A percentile compares a stretch with the other conserved stretches of the same genome.
phyloP scores from a whole-genome alignment of 129 eudicot species.

The Artemisia tridentata region DNA sequence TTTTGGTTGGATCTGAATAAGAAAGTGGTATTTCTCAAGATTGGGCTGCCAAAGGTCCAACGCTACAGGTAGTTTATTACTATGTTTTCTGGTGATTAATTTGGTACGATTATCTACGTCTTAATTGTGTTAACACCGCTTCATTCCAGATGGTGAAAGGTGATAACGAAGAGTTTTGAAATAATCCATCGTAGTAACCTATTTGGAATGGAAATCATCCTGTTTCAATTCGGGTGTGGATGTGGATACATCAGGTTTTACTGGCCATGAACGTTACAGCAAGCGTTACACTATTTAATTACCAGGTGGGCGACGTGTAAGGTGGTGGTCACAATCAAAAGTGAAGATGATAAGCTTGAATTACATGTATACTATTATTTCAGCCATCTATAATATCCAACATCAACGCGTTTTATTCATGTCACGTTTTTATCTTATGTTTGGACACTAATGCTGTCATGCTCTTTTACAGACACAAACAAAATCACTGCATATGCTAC shows the following conservation, averaged over 20 bases:
- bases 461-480: no score
- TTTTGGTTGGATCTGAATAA: no score
- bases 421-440: no score
- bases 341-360: no score
- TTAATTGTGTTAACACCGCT: neutral
- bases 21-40: conserved; percentile 95
- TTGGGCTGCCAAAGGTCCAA: conserved; percentile 99
- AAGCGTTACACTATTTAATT: neutral
- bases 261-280: conserved; percentile 87
- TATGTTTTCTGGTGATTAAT: neutral
- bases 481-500: no score
- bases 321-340: no score
- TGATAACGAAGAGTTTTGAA: conserved; percentile 93
- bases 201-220: conserved; percentile 87
- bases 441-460: no score
- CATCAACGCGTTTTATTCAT: no score
- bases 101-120: neutral
- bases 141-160: conserved; percentile 82
- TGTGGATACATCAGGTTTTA: conserved; percentile 81
- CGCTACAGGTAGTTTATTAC: conserved; percentile 57
- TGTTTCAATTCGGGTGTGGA: conserved; percentile 82
- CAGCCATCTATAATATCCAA: no score
- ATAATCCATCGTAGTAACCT: conserved; percentile 92
- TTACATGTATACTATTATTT: no score
- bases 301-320: no score